Percentiles rank a stretch among this genome's conserved stretches.
phyloP scores from a whole-genome alignment of 306 rosid species.

The Pterocarpus macrocarpus region DNA sequence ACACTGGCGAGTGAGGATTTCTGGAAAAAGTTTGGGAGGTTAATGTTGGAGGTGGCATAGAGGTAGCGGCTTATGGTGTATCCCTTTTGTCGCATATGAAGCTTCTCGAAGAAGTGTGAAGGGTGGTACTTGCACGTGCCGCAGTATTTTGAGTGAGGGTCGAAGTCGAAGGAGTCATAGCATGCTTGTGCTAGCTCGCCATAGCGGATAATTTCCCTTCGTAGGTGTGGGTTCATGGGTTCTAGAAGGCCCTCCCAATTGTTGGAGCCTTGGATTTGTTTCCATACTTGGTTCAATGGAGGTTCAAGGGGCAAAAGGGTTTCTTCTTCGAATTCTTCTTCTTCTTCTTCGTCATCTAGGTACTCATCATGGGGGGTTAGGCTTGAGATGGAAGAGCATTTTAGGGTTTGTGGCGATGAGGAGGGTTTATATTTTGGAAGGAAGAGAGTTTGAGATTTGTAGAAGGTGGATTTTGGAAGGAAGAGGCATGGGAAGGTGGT shows the following conservation, averaged over 20 bases:
- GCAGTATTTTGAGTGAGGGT: constrained; percentile 75
- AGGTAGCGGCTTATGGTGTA: constrained; percentile 70
- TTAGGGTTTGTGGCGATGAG: too few relatives aligned
- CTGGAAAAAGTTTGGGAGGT: constrained; percentile 80
- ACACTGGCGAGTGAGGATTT: constrained; percentile 56
- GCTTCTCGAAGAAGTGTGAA: constrained; percentile 57
- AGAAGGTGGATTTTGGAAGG: too few relatives aligned
- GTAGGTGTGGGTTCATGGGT: constrained; percentile 65
- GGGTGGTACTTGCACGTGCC: constrained; percentile 76
- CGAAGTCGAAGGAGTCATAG: constrained; percentile 77
- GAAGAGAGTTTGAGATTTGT: too few relatives aligned
- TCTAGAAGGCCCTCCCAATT: constrained; percentile 70
- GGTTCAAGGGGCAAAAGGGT: background rate
- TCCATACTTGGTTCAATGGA: constrained; percentile 56
- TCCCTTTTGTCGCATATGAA: constrained; percentile 48
- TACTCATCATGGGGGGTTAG: too few relatives aligned
- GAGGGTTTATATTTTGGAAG: too few relatives aligned
- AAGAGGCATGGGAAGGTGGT: too few relatives aligned
- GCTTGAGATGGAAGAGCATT: too few relatives aligned
- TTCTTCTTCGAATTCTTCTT: constrained; percentile 24
- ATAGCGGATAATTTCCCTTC: constrained; percentile 67
- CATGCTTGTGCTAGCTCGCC: constrained; percentile 74
- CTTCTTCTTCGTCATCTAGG: background rate
- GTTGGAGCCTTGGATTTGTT: constrained; percentile 64
- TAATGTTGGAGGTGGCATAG: constrained; percentile 80